Base-by-base conservation (phyloP, 495 filamentous ascomycete genomes). In the Penicillium soppii region DNA sequence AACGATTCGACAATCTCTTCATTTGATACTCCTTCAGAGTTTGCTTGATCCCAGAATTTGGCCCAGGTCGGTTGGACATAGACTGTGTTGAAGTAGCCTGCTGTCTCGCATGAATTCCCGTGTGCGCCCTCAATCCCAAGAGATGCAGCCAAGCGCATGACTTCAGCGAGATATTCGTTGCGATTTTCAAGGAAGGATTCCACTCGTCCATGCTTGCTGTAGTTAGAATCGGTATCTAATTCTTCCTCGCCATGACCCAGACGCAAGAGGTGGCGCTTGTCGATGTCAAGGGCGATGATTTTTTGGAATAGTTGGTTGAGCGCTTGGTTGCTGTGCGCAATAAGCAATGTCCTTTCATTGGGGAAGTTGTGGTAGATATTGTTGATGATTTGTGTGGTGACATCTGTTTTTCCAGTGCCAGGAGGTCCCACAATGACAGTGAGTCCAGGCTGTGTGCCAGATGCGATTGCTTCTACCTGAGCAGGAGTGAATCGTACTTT, bases 321-420 rank as follows among this genome's bases (percentile, higher is more conserved):
- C 0, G 94, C 94, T 64, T 99, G 94, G 59, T 99, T 99, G 68
- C 91, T 96, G 68, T 97, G 94, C 9, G 94, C 95, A 56, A 99
- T 86, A 32, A 99, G 83, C 20, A 99, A 73, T 0, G 92, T 99
- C 36, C 91, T 85, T 65, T 99, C 91, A 21, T 80, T 77, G 13
- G 95, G 94, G 65, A 96, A 97, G 71, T 96, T 94, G 73, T 97
- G 95, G 67, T 97, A 99, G 45, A 99, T 88, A 63, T 97, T 97
- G 78, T 90, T 96, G 71, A 99, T 97, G 56, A 97, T 95, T 66
- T 99, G 94, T 3, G 92, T 97, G 21, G 90, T 91, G 47, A 99
- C 95, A 69, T 99, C 94, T 22, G 94, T 99, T 73, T 99, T 99
- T 50, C 94, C 94, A 3, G 94, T 99, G 12, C 94, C 94, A 7